Percentiles rank a stretch among this genome's conserved stretches.
Conservation (phyloP, 768 basidiomycete species). For the Panaeolus cyanescens region DNA sequence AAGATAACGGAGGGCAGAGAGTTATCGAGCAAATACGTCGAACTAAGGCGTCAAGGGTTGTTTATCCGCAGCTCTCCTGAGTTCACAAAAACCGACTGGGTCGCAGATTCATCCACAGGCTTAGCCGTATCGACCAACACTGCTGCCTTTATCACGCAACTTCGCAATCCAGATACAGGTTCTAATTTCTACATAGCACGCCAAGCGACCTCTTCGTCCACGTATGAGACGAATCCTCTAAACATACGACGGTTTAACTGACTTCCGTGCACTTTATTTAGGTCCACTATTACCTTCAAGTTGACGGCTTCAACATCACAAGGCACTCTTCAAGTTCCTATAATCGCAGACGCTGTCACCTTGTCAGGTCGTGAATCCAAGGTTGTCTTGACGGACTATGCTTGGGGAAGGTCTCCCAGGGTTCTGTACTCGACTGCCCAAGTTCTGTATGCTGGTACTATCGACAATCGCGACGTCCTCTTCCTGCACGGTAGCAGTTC, state of each 20-base stretch:
- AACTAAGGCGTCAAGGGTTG: conserved; percentile 75
- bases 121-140: conserved; percentile 39
- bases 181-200: conserved; percentile 72
- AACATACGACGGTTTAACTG: neutral
- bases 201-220: conserved; percentile 67
- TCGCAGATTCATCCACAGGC: conserved; percentile 62
- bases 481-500: conserved; percentile 59
- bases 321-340: conserved; percentile 59
- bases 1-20: conserved; percentile 68
- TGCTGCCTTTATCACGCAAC: conserved; percentile 57
- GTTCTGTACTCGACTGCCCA: conserved; percentile 73
- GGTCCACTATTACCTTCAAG: conserved; percentile 55
- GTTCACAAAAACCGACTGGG: conserved; percentile 78
- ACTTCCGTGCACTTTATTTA: conserved; percentile 17
- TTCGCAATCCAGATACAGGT: conserved; percentile 68
- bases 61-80: conserved; percentile 81
- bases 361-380: conserved; percentile 76
- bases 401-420: conserved; percentile 60
- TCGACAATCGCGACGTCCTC: conserved; percentile 63
- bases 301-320: conserved; percentile 57
- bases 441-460: conserved; percentile 65
- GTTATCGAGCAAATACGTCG: conserved; percentile 68
- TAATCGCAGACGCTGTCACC: conserved; percentile 50
- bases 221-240: conserved; percentile 52
- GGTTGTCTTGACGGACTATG: conserved; percentile 70